A percentile compares a stretch with the other conserved stretches of the same genome.
phyloP scores from a whole-genome alignment of 2,329 filamentous ascomycete species.

The Pestalotiopsis fici region DNA sequence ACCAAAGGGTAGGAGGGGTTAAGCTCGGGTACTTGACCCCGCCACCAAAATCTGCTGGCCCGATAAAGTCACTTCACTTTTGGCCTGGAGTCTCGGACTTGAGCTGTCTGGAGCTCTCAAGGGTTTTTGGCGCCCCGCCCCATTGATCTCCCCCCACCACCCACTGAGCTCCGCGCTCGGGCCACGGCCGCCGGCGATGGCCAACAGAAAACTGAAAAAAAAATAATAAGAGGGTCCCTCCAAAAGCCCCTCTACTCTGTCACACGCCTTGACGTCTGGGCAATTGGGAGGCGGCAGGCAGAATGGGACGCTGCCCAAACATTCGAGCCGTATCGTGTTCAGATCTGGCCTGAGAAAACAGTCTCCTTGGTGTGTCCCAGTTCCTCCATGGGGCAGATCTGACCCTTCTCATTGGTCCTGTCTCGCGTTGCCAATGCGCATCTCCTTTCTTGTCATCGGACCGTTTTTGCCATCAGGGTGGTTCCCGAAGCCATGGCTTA shows the following conservation, averaged over 20 bases:
- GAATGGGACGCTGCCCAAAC: not conserved
- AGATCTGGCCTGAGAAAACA: not conserved
- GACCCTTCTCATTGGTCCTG: not conserved
- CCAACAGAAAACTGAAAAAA: not conserved
- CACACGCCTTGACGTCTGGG: not conserved
- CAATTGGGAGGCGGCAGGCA: not conserved
- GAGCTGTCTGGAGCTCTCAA: not conserved
- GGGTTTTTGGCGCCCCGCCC: no score
- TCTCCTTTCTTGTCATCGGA: slow-evolving; percentile 6
- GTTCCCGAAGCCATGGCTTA: not conserved
- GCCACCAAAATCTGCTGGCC: not conserved
- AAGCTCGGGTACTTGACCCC: not conserved
- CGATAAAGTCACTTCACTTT: not conserved
- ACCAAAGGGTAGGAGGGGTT: not conserved
- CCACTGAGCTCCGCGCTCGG: slow-evolving; percentile 8
- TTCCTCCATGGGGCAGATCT: not conserved
- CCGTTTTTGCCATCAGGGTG: slow-evolving; percentile 4
- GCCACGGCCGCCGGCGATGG: slow-evolving; percentile 4
- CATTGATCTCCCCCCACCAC: not conserved
- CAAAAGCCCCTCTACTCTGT: not conserved
- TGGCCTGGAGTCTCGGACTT: not conserved
- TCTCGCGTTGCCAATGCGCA: not conserved
- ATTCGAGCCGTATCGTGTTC: not conserved
- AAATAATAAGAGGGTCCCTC: not conserved
- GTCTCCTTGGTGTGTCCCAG: not conserved